Evolutionary conservation across 2,329 filamentous ascomycete species (phyloP), one percentile per base, ranked within the genome.

Genomic region (Amesomyces nigricolor): DNA sequence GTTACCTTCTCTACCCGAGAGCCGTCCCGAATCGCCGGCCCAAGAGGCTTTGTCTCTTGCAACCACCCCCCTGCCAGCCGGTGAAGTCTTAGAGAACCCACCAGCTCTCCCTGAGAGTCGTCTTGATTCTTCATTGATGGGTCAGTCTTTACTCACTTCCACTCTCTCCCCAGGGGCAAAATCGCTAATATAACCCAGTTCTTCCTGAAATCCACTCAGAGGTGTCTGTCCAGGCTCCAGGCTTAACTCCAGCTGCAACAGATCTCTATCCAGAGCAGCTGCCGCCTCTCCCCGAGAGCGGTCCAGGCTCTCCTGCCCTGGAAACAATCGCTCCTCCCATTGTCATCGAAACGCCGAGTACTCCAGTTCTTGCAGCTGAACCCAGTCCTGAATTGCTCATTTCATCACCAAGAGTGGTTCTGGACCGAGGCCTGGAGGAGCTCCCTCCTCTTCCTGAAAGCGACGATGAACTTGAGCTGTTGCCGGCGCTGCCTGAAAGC

Each of bases 51-150:
- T 26, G 22, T 26, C 22, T 26, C 6, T 5, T 26, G 22, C 22
- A 26, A 26, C 29, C 5, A 9, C 11, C 4, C 30, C 3, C 3
- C 22, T 30, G 8, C n/a, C 29, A 3, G 32, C 13, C 22, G 22
- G 22, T 14, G 45, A 50, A 14, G 30, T 42, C n/a, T 16, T 54
- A 16, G 30, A 47, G 26, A 16, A 29, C 5, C 22, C 54, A 17
- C 56, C 56, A 2, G 40, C 51, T 3, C 51, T 60, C 4, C 58
- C 58, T 11, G 53, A 57, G n/a, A 60, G 56, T 26, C 56, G 47
- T 19, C 17, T 42, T 13, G 35, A 5, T 14, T 58, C 58, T 19
- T 56, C 57, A 11, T 39, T 44, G 2, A 2, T 19, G 32, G 26
- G 35, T 32, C 26, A 16, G 50, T 47, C 6, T 8, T 30, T 7